Conservation (phyloP, 352 stramenopile genomes). For the Pythium oligandrum region DNA sequence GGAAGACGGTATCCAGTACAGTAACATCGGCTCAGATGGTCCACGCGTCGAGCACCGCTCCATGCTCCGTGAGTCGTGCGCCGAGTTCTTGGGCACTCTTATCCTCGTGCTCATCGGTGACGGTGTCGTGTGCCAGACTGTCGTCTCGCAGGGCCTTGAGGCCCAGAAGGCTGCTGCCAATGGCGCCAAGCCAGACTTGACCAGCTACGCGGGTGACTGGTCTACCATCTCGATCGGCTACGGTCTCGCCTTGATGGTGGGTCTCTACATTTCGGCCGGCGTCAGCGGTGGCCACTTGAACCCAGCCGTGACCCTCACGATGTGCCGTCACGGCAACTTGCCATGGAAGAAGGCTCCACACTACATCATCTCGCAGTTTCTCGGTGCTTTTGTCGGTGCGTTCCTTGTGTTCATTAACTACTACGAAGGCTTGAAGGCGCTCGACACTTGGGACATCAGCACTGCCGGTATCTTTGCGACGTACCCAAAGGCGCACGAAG, state of each 20-base stretch:
- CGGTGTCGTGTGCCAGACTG: conserved; percentile 40
- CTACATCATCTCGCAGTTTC: conserved; percentile 59
- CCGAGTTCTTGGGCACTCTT: conserved; percentile 29
- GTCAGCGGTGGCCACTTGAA: conserved; percentile 71
- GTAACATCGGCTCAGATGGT: conserved; percentile 4
- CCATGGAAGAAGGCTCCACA: conserved; percentile 61
- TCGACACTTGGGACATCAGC: conserved; percentile 54
- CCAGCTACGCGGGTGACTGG: conserved; percentile 62
- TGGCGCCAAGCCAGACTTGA: conserved; percentile 33
- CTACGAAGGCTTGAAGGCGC: conserved; percentile 45
- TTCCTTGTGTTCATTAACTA: conserved; percentile 65
- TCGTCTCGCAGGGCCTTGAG: conserved; percentile 60
- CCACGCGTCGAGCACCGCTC: conserved; percentile 25
- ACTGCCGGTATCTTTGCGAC: conserved; percentile 71
- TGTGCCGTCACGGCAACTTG: conserved; percentile 53
- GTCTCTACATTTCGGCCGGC: conserved; percentile 56
- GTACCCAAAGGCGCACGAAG: conserved; percentile 65
- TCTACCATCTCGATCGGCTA: conserved; percentile 66
- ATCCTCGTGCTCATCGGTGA: conserved; percentile 28
- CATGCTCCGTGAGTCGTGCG: conserved; percentile 21
- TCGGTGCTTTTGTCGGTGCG: conserved; percentile 57
- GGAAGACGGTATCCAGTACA: no score
- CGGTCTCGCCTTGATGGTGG: conserved; percentile 68
- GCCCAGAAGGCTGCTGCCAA: conserved; percentile 44
- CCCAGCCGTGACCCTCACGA: conserved; percentile 58